phyloP scores from a whole-genome alignment of 169 alveolate species.

The Plasmodium berghei region DNA sequence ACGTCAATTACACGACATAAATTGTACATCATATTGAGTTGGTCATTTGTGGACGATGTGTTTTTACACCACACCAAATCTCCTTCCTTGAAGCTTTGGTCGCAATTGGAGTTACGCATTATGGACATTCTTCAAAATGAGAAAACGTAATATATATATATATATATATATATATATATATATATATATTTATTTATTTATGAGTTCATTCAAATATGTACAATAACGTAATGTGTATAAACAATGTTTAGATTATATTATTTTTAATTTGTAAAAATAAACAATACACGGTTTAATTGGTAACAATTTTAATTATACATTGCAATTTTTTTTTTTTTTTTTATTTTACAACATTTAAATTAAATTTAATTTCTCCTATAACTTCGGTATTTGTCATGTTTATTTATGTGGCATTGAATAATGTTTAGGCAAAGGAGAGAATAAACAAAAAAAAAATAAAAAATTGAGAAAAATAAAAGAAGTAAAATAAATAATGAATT shows the following conservation, averaged over 20 bases:
- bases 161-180: too few relatives aligned
- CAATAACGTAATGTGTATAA: too few relatives aligned
- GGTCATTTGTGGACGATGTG: constrained; percentile 21
- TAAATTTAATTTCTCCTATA: background rate
- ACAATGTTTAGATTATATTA: too few relatives aligned
- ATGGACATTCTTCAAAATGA: background rate
- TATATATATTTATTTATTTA: too few relatives aligned
- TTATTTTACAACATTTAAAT: background rate
- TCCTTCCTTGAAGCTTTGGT: constrained; percentile 40
- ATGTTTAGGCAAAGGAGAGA: too few relatives aligned
- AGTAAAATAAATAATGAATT: background rate
- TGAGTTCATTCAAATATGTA: too few relatives aligned
- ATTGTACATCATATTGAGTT: constrained; percentile 4
- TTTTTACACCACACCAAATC: constrained; percentile 64
- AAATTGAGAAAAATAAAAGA: background rate
- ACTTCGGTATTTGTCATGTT: background rate
- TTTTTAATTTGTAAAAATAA: too few relatives aligned
- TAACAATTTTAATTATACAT: too few relatives aligned
- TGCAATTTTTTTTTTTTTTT: background rate
- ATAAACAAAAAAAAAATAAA: too few relatives aligned
- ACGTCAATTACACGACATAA: constrained; percentile 38
- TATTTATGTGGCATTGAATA: background rate
- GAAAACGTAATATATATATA: background rate
- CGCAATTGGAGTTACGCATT: constrained; percentile 2
- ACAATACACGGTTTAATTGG: too few relatives aligned